Evolutionary conservation across 257 asterid species (phyloP).

Genomic region (Scutellaria galericulata): DNA sequence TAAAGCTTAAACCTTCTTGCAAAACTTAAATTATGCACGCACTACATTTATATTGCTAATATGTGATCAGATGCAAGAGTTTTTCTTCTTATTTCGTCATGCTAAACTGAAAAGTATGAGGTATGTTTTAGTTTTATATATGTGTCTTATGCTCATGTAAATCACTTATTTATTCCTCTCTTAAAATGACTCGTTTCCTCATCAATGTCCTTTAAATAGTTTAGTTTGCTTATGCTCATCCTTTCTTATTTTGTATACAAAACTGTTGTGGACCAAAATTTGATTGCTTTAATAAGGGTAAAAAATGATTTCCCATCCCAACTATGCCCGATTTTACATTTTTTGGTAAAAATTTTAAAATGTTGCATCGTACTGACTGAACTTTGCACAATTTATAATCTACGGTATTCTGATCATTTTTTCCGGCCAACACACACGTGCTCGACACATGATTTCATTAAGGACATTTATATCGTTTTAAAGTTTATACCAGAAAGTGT

Average conservation of each 20-base stretch:
- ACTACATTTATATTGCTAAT: no score
- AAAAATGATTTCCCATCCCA: no score
- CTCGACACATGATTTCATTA: no score
- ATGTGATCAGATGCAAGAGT: no score
- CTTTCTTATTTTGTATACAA: neutral
- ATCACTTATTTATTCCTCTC: slow-evolving; percentile 1
- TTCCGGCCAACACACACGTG: no score
- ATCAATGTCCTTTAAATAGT: neutral
- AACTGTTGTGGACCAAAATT: neutral
- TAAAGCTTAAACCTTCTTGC: neutral
- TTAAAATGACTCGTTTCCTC: neutral
- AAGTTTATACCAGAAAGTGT: no score
- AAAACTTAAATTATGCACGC: slow-evolving; percentile 5
- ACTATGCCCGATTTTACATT: no score
- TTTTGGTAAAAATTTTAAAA: no score
- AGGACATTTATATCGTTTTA: no score
- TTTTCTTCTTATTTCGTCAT: neutral
- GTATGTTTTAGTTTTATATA: neutral
- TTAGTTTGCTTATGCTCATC: neutral
- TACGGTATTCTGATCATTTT: no score
- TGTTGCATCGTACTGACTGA: no score
- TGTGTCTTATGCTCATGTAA: slow-evolving; percentile 2
- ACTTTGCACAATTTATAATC: no score
- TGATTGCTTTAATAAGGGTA: neutral
- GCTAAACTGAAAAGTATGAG: slow-evolving; percentile 2